Conservation (phyloP, 805 yeast species). For the Monosporozyma servazzii region DNA sequence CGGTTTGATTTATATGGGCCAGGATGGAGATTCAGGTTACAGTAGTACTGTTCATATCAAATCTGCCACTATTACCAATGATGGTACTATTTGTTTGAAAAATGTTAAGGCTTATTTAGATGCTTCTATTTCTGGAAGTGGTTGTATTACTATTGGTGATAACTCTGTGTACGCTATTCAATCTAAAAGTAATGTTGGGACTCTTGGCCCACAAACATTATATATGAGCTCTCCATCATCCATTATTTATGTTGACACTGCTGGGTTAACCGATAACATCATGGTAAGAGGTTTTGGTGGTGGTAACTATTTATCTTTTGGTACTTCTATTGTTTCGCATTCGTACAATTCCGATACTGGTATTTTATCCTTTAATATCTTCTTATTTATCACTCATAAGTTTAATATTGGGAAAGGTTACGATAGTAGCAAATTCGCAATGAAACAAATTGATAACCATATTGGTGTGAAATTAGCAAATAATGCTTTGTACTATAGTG, state of each 20-base stretch:
- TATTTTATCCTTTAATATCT: slow-evolving; percentile 6
- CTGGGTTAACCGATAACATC: slow-evolving; percentile 6
- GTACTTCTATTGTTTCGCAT: slow-evolving; percentile 3
- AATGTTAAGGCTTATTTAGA: slow-evolving; percentile 3
- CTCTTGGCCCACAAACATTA: slow-evolving; percentile 7
- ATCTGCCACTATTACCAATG: slow-evolving; percentile 4
- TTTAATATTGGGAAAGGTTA: slow-evolving; percentile 11
- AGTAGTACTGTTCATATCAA: slow-evolving; percentile 1
- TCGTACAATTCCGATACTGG: slow-evolving; percentile 8
- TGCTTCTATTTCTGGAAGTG: slow-evolving; percentile 7
- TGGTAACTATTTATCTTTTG: slow-evolving; percentile 6
- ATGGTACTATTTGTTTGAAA: slow-evolving; percentile 11
- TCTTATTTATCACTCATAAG: slow-evolving; percentile 3
- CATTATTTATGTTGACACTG: slow-evolving; percentile 7
- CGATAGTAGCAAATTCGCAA: slow-evolving; percentile 2
- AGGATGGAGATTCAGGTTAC: slow-evolving; percentile 2
- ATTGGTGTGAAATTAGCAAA: slow-evolving; percentile 4
- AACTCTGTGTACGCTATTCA: slow-evolving; percentile 5
- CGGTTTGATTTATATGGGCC: slow-evolving; percentile 9
- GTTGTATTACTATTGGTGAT: slow-evolving; percentile 11
- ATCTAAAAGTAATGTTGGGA: neutral
- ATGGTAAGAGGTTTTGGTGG: slow-evolving; percentile 8
- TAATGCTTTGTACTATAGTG: slow-evolving; percentile 5
- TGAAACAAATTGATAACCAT: slow-evolving; percentile 1
- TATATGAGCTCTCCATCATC: slow-evolving; percentile 8